phyloP scores from a whole-genome alignment of 2,329 filamentous ascomycete genomes.

The Aspergillus oerlinghausenensis region DNA sequence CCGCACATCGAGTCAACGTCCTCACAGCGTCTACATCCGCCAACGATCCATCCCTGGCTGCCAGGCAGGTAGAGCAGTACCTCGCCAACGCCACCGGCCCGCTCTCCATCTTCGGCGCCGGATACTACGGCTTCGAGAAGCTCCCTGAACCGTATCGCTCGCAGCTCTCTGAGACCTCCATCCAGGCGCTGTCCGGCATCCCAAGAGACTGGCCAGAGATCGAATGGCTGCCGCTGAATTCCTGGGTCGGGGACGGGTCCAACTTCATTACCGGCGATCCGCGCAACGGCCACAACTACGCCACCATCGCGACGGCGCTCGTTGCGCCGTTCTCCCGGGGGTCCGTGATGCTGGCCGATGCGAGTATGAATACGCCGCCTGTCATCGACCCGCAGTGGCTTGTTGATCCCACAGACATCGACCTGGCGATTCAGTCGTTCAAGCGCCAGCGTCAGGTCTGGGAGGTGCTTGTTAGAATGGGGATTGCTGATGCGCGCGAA shows the following conservation, averaged over 20 bases:
- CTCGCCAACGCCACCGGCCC: slow-evolving; percentile 22
- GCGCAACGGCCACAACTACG: slow-evolving; percentile 17
- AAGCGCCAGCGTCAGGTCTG: slow-evolving; percentile 39
- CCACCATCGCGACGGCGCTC: slow-evolving; percentile 9
- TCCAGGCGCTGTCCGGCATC: slow-evolving; percentile 14
- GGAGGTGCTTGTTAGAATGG: slow-evolving; percentile 15
- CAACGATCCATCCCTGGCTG: slow-evolving; percentile 17
- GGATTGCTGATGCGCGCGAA: slow-evolving; percentile 25
- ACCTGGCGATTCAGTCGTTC: slow-evolving; percentile 40
- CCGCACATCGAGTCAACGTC: slow-evolving; percentile 32
- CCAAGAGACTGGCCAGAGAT: slow-evolving; percentile 32
- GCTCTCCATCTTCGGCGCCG: slow-evolving; percentile 18
- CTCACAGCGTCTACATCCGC: slow-evolving; percentile 24
- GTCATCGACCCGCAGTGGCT: slow-evolving; percentile 14
- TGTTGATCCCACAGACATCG: slow-evolving; percentile 29
- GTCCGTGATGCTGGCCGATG: slow-evolving; percentile 9
- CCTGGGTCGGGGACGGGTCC: slow-evolving; percentile 13
- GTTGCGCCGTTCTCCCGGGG: slow-evolving; percentile 13
- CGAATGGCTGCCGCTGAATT: slow-evolving; percentile 20
- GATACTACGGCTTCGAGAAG: slow-evolving; percentile 28
- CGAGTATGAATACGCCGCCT: slow-evolving; percentile 14
- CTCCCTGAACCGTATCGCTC: slow-evolving; percentile 18
- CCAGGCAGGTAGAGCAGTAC: slow-evolving; percentile 18
- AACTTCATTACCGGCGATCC: slow-evolving; percentile 15
- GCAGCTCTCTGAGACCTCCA: slow-evolving; percentile 11